A percentile compares a stretch with the other conserved stretches of the same genome.
Evolutionary conservation across 139 green algal genomes (phyloP).

Genomic region (Yamagishiella unicocca): DNA sequence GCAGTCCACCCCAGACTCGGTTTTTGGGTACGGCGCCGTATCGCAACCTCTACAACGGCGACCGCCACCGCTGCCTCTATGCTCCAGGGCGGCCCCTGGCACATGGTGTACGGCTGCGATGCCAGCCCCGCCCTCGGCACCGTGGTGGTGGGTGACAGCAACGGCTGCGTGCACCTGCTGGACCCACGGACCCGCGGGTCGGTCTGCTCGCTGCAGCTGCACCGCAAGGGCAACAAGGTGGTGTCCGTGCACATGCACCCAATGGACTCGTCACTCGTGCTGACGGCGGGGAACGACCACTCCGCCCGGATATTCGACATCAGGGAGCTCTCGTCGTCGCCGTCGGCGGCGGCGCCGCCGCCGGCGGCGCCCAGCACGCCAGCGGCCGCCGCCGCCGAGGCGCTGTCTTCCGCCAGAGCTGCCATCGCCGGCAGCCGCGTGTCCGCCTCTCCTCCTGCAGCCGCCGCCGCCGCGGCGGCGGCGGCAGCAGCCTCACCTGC

Average conservation of each 20-base stretch:
- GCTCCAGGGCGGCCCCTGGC: constrained; percentile 69
- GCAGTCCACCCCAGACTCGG: too few species aligned
- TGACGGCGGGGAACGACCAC: constrained; percentile 87
- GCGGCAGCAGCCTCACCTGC: constrained; percentile 19
- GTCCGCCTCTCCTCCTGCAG: not conserved
- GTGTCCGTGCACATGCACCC: constrained; percentile 79
- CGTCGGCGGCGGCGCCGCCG: not conserved
- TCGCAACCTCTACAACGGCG: too few species aligned
- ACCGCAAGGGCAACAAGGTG: constrained; percentile 58
- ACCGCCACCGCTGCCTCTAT: too few species aligned
- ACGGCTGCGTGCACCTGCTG: constrained; percentile 72
- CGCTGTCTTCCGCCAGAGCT: not conserved
- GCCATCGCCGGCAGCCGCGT: not conserved
- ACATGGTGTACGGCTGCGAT: constrained; percentile 77
- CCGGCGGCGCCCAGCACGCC: not conserved
- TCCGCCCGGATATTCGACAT: constrained; percentile 78
- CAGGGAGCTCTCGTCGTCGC: constrained; percentile 60
- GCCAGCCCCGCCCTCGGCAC: constrained; percentile 36
- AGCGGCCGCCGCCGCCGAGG: not conserved
- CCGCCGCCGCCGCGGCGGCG: not conserved
- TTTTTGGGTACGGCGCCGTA: too few species aligned
- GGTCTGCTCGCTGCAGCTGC: constrained; percentile 43
- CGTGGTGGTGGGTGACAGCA: constrained; percentile 77
- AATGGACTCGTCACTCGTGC: constrained; percentile 73
- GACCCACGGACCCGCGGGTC: constrained; percentile 58